Percentiles rank a stretch among this genome's conserved stretches.
These are phyloP conservation scores for Craspedostauros australis DNA, from an alignment of 108 stramenopile species.

Conservation along the genomic window DNA sequence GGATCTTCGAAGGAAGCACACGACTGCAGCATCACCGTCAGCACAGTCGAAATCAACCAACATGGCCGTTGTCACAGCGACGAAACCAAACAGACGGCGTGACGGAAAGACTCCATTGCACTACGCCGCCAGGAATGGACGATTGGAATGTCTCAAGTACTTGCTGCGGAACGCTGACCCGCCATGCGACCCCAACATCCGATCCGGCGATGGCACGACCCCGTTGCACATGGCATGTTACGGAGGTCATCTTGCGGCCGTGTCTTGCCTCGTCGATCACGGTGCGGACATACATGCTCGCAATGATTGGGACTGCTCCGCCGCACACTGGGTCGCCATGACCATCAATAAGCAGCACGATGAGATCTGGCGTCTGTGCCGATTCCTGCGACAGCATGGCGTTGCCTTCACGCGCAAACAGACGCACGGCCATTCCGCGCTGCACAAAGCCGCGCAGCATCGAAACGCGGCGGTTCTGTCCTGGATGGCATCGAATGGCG, in stretches of 20 bases:
- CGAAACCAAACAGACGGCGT: constrained; percentile 45
- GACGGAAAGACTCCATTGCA: constrained; percentile 86
- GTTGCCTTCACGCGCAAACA: constrained; percentile 47
- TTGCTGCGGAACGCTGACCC: constrained; percentile 5
- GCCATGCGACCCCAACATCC: constrained; percentile 14
- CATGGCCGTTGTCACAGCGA: neutral
- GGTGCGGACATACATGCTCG: constrained; percentile 18
- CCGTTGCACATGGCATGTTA: constrained; percentile 81
- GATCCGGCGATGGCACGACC: constrained; percentile 78
- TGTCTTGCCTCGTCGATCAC: constrained; percentile 36
- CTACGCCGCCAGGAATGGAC: constrained; percentile 83
- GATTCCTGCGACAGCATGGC: constrained; percentile 30
- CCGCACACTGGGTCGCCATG: constrained; percentile 75
- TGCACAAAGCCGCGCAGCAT: constrained; percentile 80
- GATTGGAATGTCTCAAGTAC: constrained; percentile 26
- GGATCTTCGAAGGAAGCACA: constrained; percentile 16
- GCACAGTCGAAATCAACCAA: neutral
- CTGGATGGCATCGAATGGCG: constrained; percentile 52
- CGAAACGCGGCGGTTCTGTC: constrained; percentile 49
- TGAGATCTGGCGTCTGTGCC: constrained; percentile 38
- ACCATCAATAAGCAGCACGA: constrained; percentile 34
- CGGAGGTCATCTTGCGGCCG: constrained; percentile 58
- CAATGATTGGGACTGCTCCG: constrained; percentile 70
- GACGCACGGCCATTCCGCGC: constrained; percentile 64
- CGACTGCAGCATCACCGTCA: neutral